These are phyloP conservation scores for Scedosporium apiospermum DNA, from an alignment of 2,329 filamentous ascomycete species.

Conservation along the genomic window DNA sequence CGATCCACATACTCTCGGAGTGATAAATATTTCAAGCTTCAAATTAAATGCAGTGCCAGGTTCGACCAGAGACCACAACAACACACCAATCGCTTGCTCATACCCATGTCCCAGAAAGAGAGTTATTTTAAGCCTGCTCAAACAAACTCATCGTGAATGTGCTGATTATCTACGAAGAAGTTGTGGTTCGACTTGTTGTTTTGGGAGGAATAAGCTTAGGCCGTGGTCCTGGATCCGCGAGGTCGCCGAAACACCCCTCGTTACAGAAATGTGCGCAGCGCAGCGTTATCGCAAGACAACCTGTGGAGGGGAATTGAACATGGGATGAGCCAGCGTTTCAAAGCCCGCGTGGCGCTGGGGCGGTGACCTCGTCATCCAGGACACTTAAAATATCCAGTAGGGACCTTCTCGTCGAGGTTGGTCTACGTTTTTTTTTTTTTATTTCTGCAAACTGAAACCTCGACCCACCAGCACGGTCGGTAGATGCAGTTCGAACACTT, in stretches of 20 bases:
- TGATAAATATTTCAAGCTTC: too few species aligned
- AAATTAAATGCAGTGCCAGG: too few species aligned
- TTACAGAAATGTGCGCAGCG: not conserved
- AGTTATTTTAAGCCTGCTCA: not conserved
- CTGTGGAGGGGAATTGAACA: not conserved
- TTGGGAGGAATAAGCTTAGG: not conserved
- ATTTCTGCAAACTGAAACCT: too few species aligned
- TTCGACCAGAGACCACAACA: too few species aligned
- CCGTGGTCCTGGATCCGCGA: not conserved
- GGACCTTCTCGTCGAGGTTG: too few species aligned
- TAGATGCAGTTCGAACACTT: too few species aligned
- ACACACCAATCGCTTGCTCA: too few species aligned
- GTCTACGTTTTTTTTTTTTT: too few species aligned
- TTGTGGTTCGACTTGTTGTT: not conserved
- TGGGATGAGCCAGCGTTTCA: not conserved
- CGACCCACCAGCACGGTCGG: too few species aligned
- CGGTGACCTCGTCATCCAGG: not conserved
- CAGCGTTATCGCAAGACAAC: not conserved
- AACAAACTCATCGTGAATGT: not conserved
- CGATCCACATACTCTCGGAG: too few species aligned
- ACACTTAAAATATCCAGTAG: not conserved
- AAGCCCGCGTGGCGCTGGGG: not conserved
- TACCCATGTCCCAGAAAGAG: too few species aligned
- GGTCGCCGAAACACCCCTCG: not conserved
- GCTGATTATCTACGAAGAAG: not conserved